A percentile compares a stretch with the other conserved stretches of the same genome.
Conservation (phyloP, 176 grass and related monocot genomes). For the Phoenix dactylifera region DNA sequence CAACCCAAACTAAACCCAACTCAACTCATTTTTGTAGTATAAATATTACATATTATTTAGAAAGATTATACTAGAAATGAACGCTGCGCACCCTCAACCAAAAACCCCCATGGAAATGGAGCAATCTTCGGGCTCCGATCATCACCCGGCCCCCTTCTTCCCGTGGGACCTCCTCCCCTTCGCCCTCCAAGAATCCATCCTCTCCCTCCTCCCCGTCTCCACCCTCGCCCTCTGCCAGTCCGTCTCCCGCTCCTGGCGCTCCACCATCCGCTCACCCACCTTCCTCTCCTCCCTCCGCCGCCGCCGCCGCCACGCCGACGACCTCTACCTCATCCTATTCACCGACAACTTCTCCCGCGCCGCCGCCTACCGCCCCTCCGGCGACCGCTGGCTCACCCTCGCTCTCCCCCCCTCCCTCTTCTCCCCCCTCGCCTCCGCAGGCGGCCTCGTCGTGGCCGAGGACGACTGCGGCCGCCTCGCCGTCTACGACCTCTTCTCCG, state of each 20-base stretch:
- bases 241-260: conserved; percentile 26
- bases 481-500: background rate
- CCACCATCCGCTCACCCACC: conserved; percentile 25
- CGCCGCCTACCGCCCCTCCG: conserved; percentile 27
- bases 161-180: conserved; percentile 31
- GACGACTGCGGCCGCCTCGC: background rate
- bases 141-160: background rate
- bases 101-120: too few relatives aligned
- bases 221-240: conserved; percentile 26
- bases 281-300: conserved; percentile 25
- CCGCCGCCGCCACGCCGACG: background rate
- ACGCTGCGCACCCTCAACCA: too few relatives aligned
- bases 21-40: too few relatives aligned
- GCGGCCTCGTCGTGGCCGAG: background rate
- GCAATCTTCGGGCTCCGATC: too few relatives aligned
- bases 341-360: conserved; percentile 14
- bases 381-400: conserved; percentile 5
- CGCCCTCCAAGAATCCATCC: conserved; percentile 36
- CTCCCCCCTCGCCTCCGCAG: conserved; percentile 2
- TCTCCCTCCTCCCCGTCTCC: conserved; percentile 35
- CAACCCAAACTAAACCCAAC: too few relatives aligned
- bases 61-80: too few relatives aligned
- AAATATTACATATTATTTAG: too few relatives aligned
- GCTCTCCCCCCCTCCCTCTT: background rate
- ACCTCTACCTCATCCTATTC: conserved; percentile 27